Base-by-base conservation (phyloP, 106 monocot species). In the Dendrobium nobile region DNA sequence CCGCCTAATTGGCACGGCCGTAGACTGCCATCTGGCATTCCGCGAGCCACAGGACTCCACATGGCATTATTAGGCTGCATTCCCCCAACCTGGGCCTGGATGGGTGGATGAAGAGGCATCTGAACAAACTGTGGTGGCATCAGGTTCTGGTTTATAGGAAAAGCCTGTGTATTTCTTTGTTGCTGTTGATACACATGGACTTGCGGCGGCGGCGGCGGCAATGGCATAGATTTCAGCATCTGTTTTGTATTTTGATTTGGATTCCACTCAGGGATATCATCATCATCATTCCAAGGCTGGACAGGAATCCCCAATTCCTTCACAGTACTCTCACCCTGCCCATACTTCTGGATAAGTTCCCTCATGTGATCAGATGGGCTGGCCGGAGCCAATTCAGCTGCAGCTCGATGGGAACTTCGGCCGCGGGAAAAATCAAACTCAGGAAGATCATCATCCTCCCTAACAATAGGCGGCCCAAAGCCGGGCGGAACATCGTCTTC, bases 401-500 rank as follows among this genome's bases (percentile, higher is more conserved):
- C 37, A 0, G 37, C 37, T 37, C 41, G 41, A 17, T 17, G 42
- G 6, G n/a, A 24, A 11, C 47, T 24, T 40, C 65, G 58, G 42
- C 75, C 47, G 41, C 75, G 75, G 73, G 42, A 42, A 80, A 91
- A 98, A 86, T 93, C 87, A 85, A 91, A 95, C 72, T 93, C 98
- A 18, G 98, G 98, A 27, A 98, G 91, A 65, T 95, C 98, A 81
- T 98, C 95, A 10, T 90, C 89, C 4, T 91, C 92, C 83, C 67
- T 87, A 15, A 20, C 18, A 13, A 47, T 72, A 56, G 76, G 70
- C 11, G 92, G 95, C 28, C 98, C 98, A 76, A 98, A 95, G 42
- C 98, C 98, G 2, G 98, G 95, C 15, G 92, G 98, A 28, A 91
- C 83, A 79, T 95, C 92, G 80, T 94, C 94, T 64, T 86, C 85